Evolutionary conservation across 257 asterid species (phyloP).

Genomic region (Solanum appendiculatum): DNA sequence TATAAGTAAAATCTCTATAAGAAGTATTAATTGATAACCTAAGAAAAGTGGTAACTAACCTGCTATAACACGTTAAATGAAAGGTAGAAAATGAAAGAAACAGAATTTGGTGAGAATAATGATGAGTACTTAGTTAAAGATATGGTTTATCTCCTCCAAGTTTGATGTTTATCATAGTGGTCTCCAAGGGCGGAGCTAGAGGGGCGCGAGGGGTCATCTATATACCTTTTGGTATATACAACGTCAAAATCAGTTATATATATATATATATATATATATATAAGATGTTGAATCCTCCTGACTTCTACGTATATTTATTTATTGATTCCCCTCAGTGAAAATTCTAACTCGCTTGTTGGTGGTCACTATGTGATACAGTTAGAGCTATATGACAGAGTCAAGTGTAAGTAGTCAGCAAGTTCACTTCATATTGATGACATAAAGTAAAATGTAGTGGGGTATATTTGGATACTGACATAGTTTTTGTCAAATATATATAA

Average conservation of each 20-base stretch:
- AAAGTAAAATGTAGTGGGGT: too few relatives aligned
- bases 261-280: too few relatives aligned
- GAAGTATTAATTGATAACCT: not conserved
- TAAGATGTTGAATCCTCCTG: not conserved
- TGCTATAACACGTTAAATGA: not conserved
- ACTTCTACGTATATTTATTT: not conserved
- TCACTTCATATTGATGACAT: too few relatives aligned
- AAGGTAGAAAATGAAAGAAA: constrained; percentile 5
- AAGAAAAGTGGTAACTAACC: not conserved
- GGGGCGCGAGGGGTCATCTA: not conserved
- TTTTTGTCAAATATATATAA: too few relatives aligned
- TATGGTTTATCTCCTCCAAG: too few relatives aligned
- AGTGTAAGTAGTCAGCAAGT: too few relatives aligned
- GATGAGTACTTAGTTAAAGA: constrained; percentile 7
- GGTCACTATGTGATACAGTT: too few relatives aligned
- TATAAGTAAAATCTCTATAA: not conserved
- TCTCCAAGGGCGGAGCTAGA: too few relatives aligned
- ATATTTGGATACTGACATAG: too few relatives aligned
- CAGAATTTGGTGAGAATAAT: constrained; percentile 20
- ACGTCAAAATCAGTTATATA: not conserved
- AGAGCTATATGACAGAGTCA: too few relatives aligned
- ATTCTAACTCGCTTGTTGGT: not conserved
- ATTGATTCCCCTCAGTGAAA: not conserved
- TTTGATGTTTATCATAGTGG: too few relatives aligned
- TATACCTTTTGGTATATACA: not conserved